phyloP scores from a whole-genome alignment of 2,329 filamentous ascomycete species.

The Phyllosticta ampelicida region DNA sequence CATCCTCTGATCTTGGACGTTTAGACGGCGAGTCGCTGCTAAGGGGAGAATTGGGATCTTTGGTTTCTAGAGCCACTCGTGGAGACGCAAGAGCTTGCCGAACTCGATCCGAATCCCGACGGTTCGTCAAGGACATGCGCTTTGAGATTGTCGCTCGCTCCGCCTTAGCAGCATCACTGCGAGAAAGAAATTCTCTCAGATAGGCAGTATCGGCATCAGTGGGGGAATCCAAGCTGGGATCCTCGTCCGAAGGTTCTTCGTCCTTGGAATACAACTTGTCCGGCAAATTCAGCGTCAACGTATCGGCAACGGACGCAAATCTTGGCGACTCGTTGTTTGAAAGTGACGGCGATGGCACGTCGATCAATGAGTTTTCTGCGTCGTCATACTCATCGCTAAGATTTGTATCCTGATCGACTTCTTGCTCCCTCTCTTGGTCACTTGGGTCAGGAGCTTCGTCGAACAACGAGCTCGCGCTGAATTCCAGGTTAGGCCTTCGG shows the following conservation, averaged over 20 bases:
- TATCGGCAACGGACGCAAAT: constrained; percentile 9
- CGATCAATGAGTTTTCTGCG: not conserved
- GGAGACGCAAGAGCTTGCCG: constrained; percentile 37
- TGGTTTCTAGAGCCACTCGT: constrained; percentile 33
- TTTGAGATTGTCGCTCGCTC: constrained; percentile 23
- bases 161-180: constrained; percentile 38
- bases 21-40: not conserved
- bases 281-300: constrained; percentile 8
- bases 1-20: not conserved
- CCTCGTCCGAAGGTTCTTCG: not conserved
- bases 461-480: not conserved
- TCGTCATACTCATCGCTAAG: not conserved
- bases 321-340: constrained; percentile 4
- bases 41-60: constrained; percentile 38
- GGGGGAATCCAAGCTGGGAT: constrained; percentile 11
- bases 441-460: not conserved
- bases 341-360: constrained; percentile 7
- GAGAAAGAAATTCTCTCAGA: constrained; percentile 39
- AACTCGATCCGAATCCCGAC: constrained; percentile 37
- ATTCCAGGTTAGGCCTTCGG: not conserved
- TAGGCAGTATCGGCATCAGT: constrained; percentile 39
- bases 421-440: constrained; percentile 1
- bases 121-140: constrained; percentile 34
- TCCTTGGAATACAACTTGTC: not conserved
- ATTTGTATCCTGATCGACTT: not conserved